Conservation (phyloP, 163 green algal species). For the Scenedesmus sp. region DNA sequence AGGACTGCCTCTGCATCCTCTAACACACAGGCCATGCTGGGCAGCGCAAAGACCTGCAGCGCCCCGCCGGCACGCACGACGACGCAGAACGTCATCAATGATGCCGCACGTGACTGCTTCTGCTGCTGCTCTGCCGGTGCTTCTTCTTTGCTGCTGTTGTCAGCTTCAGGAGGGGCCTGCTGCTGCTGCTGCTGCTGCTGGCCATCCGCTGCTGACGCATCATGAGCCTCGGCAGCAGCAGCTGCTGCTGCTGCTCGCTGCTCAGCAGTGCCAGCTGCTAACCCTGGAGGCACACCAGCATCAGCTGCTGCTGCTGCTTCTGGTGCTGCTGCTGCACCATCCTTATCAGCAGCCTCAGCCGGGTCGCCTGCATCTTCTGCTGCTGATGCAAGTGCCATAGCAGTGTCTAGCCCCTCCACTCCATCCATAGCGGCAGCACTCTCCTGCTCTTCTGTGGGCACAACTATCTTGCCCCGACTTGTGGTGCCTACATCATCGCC, state of each 20-base stretch:
- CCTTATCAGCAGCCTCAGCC: neutral
- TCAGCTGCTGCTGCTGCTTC: constrained; percentile 2
- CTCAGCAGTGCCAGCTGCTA: neutral
- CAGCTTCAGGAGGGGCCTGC: neutral
- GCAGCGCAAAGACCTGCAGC: constrained; percentile 60
- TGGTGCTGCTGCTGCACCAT: neutral
- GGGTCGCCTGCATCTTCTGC: neutral
- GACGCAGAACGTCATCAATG: constrained; percentile 37
- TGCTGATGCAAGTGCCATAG: neutral
- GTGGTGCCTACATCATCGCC: neutral
- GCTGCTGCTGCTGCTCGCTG: neutral
- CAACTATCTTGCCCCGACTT: neutral
- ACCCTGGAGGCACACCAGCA: neutral
- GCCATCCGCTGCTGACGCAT: too few species aligned
- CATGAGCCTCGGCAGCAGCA: neutral
- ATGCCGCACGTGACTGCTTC: neutral
- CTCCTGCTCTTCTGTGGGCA: neutral
- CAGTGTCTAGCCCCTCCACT: neutral
- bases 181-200: constrained; percentile 15
- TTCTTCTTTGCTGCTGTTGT: neutral
- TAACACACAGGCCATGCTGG: constrained; percentile 46
- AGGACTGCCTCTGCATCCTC: constrained; percentile 26
- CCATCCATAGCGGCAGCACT: neutral
- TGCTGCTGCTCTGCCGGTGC: neutral
- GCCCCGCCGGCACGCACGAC: constrained; percentile 37